Conservation (phyloP, 73 alveolate genomes). For the Paramecium sonneborni region DNA sequence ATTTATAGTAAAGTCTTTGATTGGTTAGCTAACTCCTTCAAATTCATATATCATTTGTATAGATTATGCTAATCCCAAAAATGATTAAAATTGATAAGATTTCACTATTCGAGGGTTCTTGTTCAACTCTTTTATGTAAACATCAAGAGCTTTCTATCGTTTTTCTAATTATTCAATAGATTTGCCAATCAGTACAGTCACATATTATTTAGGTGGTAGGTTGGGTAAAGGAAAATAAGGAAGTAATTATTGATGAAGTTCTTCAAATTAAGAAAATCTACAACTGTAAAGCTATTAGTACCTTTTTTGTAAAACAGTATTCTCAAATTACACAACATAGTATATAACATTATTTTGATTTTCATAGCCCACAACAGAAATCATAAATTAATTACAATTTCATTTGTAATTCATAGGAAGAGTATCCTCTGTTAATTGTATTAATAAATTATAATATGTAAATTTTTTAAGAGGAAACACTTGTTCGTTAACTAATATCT, state of each 20-base stretch:
- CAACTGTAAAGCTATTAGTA: background rate
- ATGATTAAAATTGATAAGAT: background rate
- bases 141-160: background rate
- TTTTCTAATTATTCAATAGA: background rate
- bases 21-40: background rate
- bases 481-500: background rate
- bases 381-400: background rate
- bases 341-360: slow-evolving; percentile 12
- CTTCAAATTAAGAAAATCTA: slow-evolving; percentile 11
- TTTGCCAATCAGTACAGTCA: slow-evolving; percentile 4
- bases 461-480: background rate
- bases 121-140: background rate
- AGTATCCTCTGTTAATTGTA: background rate
- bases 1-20: background rate
- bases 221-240: background rate
- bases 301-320: background rate
- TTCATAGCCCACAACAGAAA: slow-evolving; percentile 34
- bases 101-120: slow-evolving; percentile 27
- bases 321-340: background rate
- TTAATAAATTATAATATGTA: background rate
- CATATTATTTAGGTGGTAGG: slow-evolving; percentile 18
- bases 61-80: background rate
- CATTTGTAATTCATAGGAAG: background rate
- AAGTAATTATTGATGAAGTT: background rate
- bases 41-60: slow-evolving; percentile 4